Evolutionary conservation across 805 yeast species (phyloP).

Genomic region (Starmerella bombicola): DNA sequence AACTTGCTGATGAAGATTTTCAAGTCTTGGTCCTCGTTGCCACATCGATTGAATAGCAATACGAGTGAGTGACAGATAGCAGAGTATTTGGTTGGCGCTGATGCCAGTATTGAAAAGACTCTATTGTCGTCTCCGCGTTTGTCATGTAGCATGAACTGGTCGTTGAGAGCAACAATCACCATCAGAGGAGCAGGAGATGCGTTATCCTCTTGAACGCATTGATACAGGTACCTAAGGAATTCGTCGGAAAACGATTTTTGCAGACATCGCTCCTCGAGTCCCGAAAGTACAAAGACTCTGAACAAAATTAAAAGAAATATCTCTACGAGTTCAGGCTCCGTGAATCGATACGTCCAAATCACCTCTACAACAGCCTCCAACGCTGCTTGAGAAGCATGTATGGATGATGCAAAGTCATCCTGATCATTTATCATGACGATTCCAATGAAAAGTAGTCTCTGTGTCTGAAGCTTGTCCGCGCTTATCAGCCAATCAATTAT

Average conservation of each 20-base stretch:
- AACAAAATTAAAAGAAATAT: slow-evolving; percentile 34
- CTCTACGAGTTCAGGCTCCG: slow-evolving; percentile 32
- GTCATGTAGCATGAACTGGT: slow-evolving; percentile 60
- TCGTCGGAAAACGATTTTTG: slow-evolving; percentile 30
- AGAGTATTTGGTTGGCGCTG: slow-evolving; percentile 35
- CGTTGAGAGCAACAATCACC: slow-evolving; percentile 63
- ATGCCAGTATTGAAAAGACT: slow-evolving; percentile 44
- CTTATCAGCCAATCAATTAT: slow-evolving; percentile 5
- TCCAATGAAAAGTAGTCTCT: slow-evolving; percentile 8
- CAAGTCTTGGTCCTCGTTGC: slow-evolving; percentile 47
- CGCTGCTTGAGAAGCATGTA: background rate
- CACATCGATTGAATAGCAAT: slow-evolving; percentile 54
- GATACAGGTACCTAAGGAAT: slow-evolving; percentile 39
- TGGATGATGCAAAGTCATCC: background rate
- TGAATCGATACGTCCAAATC: slow-evolving; percentile 31
- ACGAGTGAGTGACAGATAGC: slow-evolving; percentile 58
- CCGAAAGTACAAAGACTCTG: slow-evolving; percentile 5
- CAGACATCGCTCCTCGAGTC: slow-evolving; percentile 3
- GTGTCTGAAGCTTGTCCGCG: slow-evolving; percentile 11
- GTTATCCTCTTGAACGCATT: slow-evolving; percentile 32
- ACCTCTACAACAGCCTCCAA: slow-evolving; percentile 30
- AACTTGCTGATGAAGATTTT: slow-evolving; percentile 71
- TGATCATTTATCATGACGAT: slow-evolving; percentile 5
- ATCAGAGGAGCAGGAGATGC: slow-evolving; percentile 48
- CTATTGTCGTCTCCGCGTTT: slow-evolving; percentile 29